Base-by-base conservation (phyloP, 352 stramenopile genomes). In the Pythium dissotocum region DNA sequence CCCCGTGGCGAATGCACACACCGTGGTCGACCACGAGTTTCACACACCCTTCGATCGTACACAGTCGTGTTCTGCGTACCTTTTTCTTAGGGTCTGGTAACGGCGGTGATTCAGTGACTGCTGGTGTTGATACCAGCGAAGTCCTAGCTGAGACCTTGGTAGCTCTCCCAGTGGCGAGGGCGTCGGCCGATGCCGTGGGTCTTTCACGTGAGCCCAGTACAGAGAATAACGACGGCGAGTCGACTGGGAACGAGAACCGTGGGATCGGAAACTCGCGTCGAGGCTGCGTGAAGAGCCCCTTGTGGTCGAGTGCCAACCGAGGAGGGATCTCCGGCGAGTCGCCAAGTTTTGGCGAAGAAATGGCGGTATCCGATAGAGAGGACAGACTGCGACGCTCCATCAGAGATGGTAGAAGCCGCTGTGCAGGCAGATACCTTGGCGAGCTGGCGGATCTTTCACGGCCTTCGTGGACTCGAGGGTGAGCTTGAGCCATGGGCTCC, bases 21-120 rank as follows among this genome's bases (percentile, higher is more conserved):
- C 80, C 78, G 24, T 70, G 78, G 52, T 86, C 72, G 30, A 86
- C 72, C 44, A 83, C 77, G 66, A 83, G 82, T 51, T 86, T 86
- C 9, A 77, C 67, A 48, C 78, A 86, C 21, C 69, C 76, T 13
- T 72, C 62, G 6, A 62, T 63, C 42, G 75, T 82, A 61, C 78
- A 85, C 26, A 80, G 72, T 38, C 77, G 77, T 21, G 70, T 68
- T 57, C 75, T 78, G 49, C 77, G 72, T 59, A 78, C 75, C 65
- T 76, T 70, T 56, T 78, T 76, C n/a, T 30, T 54, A 10, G 38
- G 38, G 4, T 44, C 12, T 44, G 38, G 38, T 13, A 13, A 44
- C 13, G 9, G 38, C 16, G 38, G 38, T 13, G 38, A 18, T 2
- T 44, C 9, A 40, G 28, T 30, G 28, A 40, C 35, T 13, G 35